Evolutionary conservation across 371 early-diverging fungal genomes (phyloP), one percentile per base, ranked within the genome.

Genomic region (Haplosporangium sp.): DNA sequence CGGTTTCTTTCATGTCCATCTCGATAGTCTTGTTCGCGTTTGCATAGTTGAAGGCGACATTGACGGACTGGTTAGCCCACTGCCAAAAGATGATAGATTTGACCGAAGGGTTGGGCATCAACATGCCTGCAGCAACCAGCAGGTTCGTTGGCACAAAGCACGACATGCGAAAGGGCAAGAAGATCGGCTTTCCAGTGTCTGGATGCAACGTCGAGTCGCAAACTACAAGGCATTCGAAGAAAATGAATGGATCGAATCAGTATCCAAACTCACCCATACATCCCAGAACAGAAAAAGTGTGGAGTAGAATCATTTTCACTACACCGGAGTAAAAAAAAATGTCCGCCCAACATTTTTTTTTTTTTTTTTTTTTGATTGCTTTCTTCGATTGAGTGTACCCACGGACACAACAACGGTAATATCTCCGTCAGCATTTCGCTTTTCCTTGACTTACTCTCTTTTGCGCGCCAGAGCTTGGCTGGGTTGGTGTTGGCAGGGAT

Each of bases 1-100:
- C 90, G 18, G 92, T 94, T 67, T 95, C 95, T 40, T 85, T 81
- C 58, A 87, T 67, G 68, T 85, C 81, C 94, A 95, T 91, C 52
- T 86, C 85, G 1, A 90, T 91, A 5, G 94, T 91, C 80, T 95
- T 94, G 83, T 95, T 95, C 14, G 95, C 93, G 74, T 95, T 94
- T 47, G 87, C 87, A 57, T 89, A 94, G 83, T 95, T 95, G 82
- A 95, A 90, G 7, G 94, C 95, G 8, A 94, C 93, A 77, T 95
- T 95, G 54, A 91, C 89, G 54, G 86, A 86, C 75, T 95, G 95
- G 80, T 95, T 94, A 55, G 90, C 80, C 95, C 93, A 94, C 74
- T 94, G 94, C 92, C 94, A 94, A 76, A 92, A 92, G 42, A 94
- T 62, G 64, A 94, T 91, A 41, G 83, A 84, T 51, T 84, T 87